Percentiles rank a stretch among this genome's conserved stretches.
Evolutionary conservation across 192 early-diverging fungal genomes (phyloP).

Genomic region (Entophlyctis luteolus): DNA sequence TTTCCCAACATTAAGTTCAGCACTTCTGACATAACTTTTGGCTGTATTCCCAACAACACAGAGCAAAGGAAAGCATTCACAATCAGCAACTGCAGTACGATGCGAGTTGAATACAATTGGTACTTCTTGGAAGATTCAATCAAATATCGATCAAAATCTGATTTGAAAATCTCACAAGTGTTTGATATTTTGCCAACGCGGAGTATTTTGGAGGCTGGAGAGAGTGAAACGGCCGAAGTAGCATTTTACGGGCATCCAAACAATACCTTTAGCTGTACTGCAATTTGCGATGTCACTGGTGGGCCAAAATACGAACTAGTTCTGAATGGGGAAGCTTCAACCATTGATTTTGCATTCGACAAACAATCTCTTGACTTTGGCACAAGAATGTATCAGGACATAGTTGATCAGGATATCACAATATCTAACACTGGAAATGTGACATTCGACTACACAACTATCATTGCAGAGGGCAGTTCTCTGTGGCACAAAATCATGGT

Average conservation of each 20-base stretch:
- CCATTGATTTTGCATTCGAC: constrained; percentile 43
- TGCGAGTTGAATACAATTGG: constrained; percentile 54
- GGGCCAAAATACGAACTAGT: constrained; percentile 56
- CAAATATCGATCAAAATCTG: neutral
- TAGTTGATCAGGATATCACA: constrained; percentile 53
- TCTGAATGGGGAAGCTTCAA: constrained; percentile 49
- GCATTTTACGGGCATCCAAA: constrained; percentile 44
- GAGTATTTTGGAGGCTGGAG: constrained; percentile 43
- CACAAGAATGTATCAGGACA: constrained; percentile 46
- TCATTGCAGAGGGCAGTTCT: constrained; percentile 27
- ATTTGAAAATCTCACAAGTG: constrained; percentile 30
- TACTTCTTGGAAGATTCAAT: constrained; percentile 35
- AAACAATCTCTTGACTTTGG: constrained; percentile 44
- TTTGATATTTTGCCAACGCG: constrained; percentile 54
- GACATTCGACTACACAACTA: constrained; percentile 45
- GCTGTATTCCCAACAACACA: constrained; percentile 48
- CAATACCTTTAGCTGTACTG: constrained; percentile 29
- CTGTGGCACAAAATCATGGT: constrained; percentile 41
- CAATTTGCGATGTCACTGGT: constrained; percentile 52
- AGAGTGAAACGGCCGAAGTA: constrained; percentile 43
- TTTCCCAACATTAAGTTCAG: constrained; percentile 55
- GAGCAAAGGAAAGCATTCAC: constrained; percentile 40
- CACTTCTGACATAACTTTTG: constrained; percentile 34
- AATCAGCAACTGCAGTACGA: constrained; percentile 42
- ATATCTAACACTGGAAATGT: constrained; percentile 50